Evolutionary conservation across 106 monocot genomes (phyloP).

Genomic region (Amphibolis antarctica): DNA sequence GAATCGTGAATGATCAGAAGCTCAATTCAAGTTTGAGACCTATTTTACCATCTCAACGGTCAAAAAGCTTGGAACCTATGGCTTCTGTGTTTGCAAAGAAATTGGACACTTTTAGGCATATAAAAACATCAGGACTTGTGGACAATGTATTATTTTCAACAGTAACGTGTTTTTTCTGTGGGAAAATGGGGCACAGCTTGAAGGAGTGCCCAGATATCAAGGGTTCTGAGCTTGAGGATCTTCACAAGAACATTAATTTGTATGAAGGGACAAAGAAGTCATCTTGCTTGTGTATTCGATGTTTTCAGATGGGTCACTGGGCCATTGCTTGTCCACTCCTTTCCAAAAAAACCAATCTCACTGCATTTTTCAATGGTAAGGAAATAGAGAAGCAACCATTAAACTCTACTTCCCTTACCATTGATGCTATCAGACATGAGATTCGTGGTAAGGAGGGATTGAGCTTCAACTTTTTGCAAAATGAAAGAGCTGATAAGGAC

Average conservation of each 20-base stretch:
- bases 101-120: conserved; percentile 37
- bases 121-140: not conserved
- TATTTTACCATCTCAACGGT: conserved; percentile 26
- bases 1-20: conserved; percentile 6
- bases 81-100: conserved; percentile 48
- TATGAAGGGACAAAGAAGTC: conserved; percentile 4
- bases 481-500: not conserved
- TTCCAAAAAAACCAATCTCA: not conserved
- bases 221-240: conserved; percentile 7
- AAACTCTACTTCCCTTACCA: not conserved
- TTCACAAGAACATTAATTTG: conserved; percentile 10
- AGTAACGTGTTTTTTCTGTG: conserved; percentile 36
- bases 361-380: not conserved
- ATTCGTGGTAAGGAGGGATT: not conserved
- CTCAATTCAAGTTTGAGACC: conserved; percentile 21
- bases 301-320: conserved; percentile 26
- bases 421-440: not conserved
- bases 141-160: not conserved
- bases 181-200: conserved; percentile 20
- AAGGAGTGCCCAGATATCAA: conserved; percentile 16
- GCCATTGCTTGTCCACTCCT: conserved; percentile 20
- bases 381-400: not conserved
- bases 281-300: conserved; percentile 23
- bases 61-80: conserved; percentile 26
- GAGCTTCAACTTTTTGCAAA: not conserved